Evolutionary conservation across 768 basidiomycete species (phyloP).

Genomic region (Lentinula sp.): DNA sequence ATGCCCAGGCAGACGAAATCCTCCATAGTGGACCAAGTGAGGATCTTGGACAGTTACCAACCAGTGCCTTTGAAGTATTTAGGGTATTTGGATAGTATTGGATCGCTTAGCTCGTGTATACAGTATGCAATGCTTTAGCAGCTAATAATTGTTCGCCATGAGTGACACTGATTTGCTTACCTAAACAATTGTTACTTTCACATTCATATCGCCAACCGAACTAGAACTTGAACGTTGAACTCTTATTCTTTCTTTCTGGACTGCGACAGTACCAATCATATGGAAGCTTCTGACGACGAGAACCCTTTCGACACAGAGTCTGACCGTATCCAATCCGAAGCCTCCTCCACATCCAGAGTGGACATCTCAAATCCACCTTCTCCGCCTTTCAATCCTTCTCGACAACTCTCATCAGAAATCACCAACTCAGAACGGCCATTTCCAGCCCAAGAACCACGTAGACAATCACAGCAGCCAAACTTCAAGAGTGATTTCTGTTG

Average conservation of each 20-base stretch:
- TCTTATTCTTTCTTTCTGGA: background rate
- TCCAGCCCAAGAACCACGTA: constrained; percentile 52
- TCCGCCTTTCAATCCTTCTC: constrained; percentile 36
- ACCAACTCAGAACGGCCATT: constrained; percentile 33
- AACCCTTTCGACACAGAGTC: constrained; percentile 55
- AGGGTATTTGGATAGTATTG: constrained; percentile 49
- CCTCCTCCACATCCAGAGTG: constrained; percentile 48
- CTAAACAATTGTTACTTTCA: background rate
- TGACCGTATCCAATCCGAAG: constrained; percentile 36
- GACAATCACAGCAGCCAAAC: constrained; percentile 37
- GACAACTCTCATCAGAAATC: constrained; percentile 42
- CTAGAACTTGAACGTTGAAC: background rate
- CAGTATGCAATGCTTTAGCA: no score
- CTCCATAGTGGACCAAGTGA: constrained; percentile 10
- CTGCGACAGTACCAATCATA: constrained; percentile 8
- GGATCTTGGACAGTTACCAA: constrained; percentile 1
- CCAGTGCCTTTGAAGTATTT: constrained; percentile 28
- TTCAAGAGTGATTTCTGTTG: constrained; percentile 79
- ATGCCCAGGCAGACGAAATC: constrained; percentile 19
- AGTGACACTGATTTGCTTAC: background rate
- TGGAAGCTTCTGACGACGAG: constrained; percentile 56
- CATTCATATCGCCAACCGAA: background rate
- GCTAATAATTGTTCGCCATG: no score
- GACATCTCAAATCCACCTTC: constrained; percentile 59
- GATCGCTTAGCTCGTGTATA: no score